Percentiles rank a stretch among this genome's conserved stretches.
Evolutionary conservation across 2,329 filamentous ascomycete species (phyloP).

Genomic region (Botryosphaeria agaves): DNA sequence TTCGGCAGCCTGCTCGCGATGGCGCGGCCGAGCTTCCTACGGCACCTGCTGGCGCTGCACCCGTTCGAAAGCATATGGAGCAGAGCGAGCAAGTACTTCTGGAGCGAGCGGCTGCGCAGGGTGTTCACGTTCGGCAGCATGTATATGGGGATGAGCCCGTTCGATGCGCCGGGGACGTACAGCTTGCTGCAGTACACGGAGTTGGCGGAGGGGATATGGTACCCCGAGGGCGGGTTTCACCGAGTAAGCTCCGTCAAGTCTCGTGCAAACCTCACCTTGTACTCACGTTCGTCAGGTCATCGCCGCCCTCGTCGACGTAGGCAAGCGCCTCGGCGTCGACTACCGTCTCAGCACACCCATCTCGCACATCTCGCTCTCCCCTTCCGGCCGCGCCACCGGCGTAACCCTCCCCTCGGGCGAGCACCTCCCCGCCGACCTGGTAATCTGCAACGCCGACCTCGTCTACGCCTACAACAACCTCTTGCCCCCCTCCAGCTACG

Average conservation of each 20-base stretch:
- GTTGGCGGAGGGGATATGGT: constrained; percentile 60
- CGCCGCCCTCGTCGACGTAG: constrained; percentile 44
- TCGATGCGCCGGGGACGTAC: constrained; percentile 59
- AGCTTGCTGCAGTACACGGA: constrained; percentile 59
- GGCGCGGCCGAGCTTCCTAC: constrained; percentile 39
- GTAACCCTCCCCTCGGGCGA: constrained; percentile 42
- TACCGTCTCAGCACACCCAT: constrained; percentile 45
- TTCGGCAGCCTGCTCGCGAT: constrained; percentile 45
- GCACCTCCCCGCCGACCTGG: constrained; percentile 42
- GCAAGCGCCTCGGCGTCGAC: constrained; percentile 41
- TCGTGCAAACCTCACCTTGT: neutral
- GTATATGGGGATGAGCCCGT: constrained; percentile 72
- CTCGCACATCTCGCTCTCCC: constrained; percentile 32
- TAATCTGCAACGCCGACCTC: constrained; percentile 57
- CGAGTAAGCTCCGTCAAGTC: constrained; percentile 20
- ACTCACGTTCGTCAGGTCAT: constrained; percentile 21
- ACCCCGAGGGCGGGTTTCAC: constrained; percentile 54
- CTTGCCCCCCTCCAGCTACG: constrained; percentile 34
- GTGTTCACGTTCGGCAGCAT: constrained; percentile 67
- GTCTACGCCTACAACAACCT: constrained; percentile 60
- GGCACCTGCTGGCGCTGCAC: constrained; percentile 42
- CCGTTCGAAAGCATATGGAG: constrained; percentile 55
- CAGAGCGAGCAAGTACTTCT: constrained; percentile 49
- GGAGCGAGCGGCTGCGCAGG: constrained; percentile 47
- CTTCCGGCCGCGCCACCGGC: constrained; percentile 38